Evolutionary conservation across 306 rosid genomes (phyloP), one percentile per base, ranked within the genome.

Genomic region (Purshia tridentata): DNA sequence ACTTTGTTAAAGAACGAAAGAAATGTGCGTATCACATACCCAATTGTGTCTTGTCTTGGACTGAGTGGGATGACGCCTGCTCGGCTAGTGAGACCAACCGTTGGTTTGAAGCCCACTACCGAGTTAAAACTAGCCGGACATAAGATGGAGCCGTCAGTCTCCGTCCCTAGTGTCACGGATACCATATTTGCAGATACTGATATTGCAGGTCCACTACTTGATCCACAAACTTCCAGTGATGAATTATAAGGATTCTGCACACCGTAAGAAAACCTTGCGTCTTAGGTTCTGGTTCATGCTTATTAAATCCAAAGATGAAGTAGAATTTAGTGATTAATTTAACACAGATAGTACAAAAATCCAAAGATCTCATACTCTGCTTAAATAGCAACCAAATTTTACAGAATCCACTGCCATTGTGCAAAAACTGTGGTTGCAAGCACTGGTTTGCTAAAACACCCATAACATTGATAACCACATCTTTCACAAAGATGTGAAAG

Each of bases 51-150:
- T 70, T 86, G 93, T 48, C 86, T 80, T 4, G 81, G 87, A 42
- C 83, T 73, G 69, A 91, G 72, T 29, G 97, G 93, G 45, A 91
- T 74, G 1, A 88, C 91, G 6, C 91, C 90, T 0, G 88, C 87
- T 69, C 97, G 86, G 51, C 97, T 90, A 20, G 91, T 90, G 70
- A 88, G 90, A 70, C 93, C 93, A 22, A 90, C 82, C 0, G 89
- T 90, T 64, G 90, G 96, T 64, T 85, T 90, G 78, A 87, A 76
- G 23, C 89, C 89, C 4, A 88, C 90, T 0, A 83, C 86, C 0
- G 88, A 87, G 72, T 88, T 84, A 14, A 0, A 9, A 50, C 20
- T 19, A 0, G 90, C 72, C 62, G 90, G 89, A 60, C 92, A 85
- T 68, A 88, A 63, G 69, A 91, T 86, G 35, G 85, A 88, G 39